Evolutionary conservation across 805 yeast genomes (phyloP), one percentile per base, ranked within the genome.

Genomic region (Wickerhamiella nectarea): DNA sequence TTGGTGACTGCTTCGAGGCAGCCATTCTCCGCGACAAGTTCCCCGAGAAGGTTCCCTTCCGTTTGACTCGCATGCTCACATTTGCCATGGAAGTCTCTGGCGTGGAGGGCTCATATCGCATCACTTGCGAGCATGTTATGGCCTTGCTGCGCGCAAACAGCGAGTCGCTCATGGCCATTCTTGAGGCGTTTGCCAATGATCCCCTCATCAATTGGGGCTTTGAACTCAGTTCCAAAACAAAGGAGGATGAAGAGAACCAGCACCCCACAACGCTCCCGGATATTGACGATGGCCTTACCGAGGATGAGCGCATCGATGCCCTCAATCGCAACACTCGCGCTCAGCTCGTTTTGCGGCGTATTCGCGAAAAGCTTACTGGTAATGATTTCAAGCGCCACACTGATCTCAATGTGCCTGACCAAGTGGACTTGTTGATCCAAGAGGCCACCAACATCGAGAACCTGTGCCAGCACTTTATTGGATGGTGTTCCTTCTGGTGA

Each of bases 1-100:
- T 89, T 63, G 99, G 98, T 52, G 99, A 91, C 60, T 91, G 99
- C 72, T 91, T 91, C 57, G 99, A 91, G 60, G 95, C 97, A 2
- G 98, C 99, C 0, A 86, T 89, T 40, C 65, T 91, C 48, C 75
- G 99, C 52, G 98, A 93, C 53, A 91, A 91, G 59, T 93, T 82
- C 61, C 99, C 99, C 0, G 99, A 91, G 56, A 89, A 87, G 60
- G 98, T 91, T 19, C 99, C 99, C 6, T 91, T 91, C 67, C 72
- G 99, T 60, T 70, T 91, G 46, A 91, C 99, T 0, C 70, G 98
- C 61, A 91, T 91, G 99, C 69, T 93, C 51, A 86, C 93, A 18
- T 86, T 86, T 60, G 99, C 97, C 0, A 89, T 91, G 96, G 99
- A 93, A 60, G 97, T 91, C 2, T 82, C 95, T 63, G 98, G 98